Evolutionary conservation across 139 green algal genomes (phyloP).

Genomic region (Chlamydomonas sphaeroides): DNA sequence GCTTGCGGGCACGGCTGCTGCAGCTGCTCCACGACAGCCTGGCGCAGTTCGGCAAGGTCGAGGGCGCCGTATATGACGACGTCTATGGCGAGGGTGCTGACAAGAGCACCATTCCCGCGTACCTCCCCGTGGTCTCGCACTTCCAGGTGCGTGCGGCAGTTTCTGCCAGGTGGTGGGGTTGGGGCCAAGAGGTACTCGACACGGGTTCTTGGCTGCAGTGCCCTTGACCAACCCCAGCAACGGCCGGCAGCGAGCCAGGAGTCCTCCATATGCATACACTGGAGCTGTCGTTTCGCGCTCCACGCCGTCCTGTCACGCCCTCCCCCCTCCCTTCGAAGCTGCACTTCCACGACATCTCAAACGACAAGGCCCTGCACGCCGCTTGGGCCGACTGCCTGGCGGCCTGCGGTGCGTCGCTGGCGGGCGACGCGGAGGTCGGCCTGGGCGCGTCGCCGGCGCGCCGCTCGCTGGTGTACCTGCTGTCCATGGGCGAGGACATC

Average conservation of each 20-base stretch:
- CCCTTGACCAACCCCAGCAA: too few relatives aligned
- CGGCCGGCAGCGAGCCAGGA: too few relatives aligned
- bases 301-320: too few relatives aligned
- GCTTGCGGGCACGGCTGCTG: neutral
- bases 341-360: constrained; percentile 40
- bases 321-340: constrained; percentile 5
- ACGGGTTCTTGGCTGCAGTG: too few relatives aligned
- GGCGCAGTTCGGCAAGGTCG: neutral
- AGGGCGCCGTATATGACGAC: constrained; percentile 21
- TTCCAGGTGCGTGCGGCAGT: constrained; percentile 9
- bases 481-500: constrained; percentile 43
- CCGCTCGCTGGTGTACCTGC: constrained; percentile 39
- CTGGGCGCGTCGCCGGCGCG: neutral
- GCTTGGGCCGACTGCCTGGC: constrained; percentile 4
- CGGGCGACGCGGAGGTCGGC: neutral
- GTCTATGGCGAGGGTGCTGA: constrained; percentile 27
- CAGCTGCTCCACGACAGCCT: constrained; percentile 14
- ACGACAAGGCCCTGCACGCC: constrained; percentile 13
- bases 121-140: constrained; percentile 35
- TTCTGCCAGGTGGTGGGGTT: too few relatives aligned
- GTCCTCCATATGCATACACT: too few relatives aligned
- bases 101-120: constrained; percentile 20
- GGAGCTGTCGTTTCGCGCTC: too few relatives aligned
- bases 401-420: neutral
- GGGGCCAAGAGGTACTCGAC: too few relatives aligned